Conservation (phyloP, 441 rosid genomes). For the Sinapis alba region DNA sequence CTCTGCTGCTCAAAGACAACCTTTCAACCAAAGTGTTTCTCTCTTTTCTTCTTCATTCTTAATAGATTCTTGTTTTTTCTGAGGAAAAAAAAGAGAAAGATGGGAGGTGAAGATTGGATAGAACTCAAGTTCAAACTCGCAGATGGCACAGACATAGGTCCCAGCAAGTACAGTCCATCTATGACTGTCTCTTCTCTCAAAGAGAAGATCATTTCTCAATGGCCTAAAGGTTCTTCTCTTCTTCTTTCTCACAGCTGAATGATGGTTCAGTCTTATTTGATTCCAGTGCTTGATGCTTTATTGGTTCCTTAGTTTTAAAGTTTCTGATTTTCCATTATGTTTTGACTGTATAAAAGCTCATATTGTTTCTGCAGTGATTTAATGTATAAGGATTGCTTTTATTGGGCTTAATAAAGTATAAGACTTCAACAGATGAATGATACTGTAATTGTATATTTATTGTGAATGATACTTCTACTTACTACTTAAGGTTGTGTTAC, state of each 20-base stretch:
- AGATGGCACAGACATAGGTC: conserved; percentile 83
- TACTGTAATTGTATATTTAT: background rate
- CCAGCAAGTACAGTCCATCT: conserved; percentile 59
- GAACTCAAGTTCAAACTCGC: conserved; percentile 77
- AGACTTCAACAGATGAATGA: background rate
- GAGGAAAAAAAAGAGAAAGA: conserved; percentile 31
- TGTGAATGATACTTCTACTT: background rate
- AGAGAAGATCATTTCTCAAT: conserved; percentile 68
- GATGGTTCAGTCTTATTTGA: background rate
- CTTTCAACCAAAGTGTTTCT: conserved; percentile 15
- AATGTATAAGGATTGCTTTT: background rate
- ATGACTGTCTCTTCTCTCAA: conserved; percentile 73
- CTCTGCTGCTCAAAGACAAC: conserved; percentile 28
- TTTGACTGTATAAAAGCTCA: background rate
- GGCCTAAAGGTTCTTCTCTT: conserved; percentile 64
- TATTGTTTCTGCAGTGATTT: background rate
- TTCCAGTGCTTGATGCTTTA: background rate
- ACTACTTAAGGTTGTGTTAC: conserved; percentile 11
- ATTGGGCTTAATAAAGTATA: conserved; percentile 7
- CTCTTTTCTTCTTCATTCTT: conserved; percentile 21
- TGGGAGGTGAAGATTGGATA: conserved; percentile 67
- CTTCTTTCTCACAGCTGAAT: background rate
- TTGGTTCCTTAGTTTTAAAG: background rate
- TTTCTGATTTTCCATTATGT: background rate
- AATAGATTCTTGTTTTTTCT: background rate